A percentile compares a stretch with the other conserved stretches of the same genome.
Evolutionary conservation across 345 rosid species (phyloP).

Genomic region (Rhizophora mangle): DNA sequence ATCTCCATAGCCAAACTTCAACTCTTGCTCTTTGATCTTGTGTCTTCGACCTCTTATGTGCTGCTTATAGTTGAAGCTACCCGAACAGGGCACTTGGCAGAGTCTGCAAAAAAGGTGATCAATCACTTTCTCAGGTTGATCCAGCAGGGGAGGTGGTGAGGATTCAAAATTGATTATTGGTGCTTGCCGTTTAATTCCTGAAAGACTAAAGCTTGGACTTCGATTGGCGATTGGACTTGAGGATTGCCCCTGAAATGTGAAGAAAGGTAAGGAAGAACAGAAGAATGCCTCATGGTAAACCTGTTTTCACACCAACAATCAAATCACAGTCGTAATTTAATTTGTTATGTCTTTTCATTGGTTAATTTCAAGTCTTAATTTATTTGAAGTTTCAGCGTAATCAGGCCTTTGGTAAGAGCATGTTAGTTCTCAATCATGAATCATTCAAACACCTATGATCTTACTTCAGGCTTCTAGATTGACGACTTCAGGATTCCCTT

Average conservation of each 20-base stretch:
- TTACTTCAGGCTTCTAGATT: no score
- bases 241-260: conserved; percentile 8
- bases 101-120: conserved; percentile 10
- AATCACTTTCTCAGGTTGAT: background rate
- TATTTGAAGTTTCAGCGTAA: no score
- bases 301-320: no score
- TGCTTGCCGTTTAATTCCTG: conserved; percentile 8
- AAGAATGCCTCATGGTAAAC: background rate
- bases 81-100: conserved; percentile 23
- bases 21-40: conserved; percentile 11
- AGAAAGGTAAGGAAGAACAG: background rate
- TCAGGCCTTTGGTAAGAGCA: no score
- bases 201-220: background rate
- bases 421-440: no score
- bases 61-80: conserved; percentile 16
- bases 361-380: no score
- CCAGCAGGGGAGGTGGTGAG: background rate
- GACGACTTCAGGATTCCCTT: no score
- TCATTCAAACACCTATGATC: no score
- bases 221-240: conserved; percentile 6
- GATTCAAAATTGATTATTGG: conserved; percentile 7
- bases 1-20: conserved; percentile 1
- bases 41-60: conserved; percentile 27
- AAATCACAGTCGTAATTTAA: no score
- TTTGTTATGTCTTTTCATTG: no score